Evolutionary conservation across 345 rosid genomes (phyloP).

Genomic region (Passiflora organensis): DNA sequence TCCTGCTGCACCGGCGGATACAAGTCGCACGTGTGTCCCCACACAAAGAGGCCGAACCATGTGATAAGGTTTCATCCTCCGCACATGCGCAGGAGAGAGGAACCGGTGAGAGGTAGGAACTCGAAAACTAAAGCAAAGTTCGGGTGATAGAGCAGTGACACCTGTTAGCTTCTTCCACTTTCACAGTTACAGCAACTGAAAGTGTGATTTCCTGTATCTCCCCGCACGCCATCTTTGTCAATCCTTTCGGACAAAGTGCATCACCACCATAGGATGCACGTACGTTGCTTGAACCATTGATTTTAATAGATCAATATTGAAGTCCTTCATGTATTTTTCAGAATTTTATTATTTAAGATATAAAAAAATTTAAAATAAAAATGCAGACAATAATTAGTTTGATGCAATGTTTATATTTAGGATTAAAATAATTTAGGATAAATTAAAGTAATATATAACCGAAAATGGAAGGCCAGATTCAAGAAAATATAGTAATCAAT

Average conservation of each 20-base stretch:
- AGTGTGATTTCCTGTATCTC: conserved; percentile 19
- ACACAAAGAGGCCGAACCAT: conserved; percentile 30
- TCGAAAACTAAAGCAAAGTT: background rate
- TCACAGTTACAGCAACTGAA: conserved; percentile 10
- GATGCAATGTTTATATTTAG: no score
- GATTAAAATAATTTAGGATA: no score
- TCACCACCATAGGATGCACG: background rate
- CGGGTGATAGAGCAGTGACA: background rate
- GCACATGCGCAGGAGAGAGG: conserved; percentile 30
- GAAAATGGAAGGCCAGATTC: background rate
- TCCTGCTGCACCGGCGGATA: conserved; percentile 35
- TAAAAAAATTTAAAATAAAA: no score
- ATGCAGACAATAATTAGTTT: no score
- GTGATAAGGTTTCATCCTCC: conserved; percentile 28
- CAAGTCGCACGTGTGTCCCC: conserved; percentile 63
- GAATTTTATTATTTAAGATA: no score
- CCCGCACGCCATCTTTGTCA: background rate
- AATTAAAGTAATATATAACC: no score
- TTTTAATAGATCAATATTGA: background rate
- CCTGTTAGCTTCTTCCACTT: conserved; percentile 4
- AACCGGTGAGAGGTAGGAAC: background rate
- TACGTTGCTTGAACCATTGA: background rate
- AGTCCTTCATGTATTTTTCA: background rate
- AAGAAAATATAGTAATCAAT: background rate
- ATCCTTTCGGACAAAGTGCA: background rate